Evolutionary conservation across 768 basidiomycete species (phyloP).

Genomic region (Nidularia sp.): DNA sequence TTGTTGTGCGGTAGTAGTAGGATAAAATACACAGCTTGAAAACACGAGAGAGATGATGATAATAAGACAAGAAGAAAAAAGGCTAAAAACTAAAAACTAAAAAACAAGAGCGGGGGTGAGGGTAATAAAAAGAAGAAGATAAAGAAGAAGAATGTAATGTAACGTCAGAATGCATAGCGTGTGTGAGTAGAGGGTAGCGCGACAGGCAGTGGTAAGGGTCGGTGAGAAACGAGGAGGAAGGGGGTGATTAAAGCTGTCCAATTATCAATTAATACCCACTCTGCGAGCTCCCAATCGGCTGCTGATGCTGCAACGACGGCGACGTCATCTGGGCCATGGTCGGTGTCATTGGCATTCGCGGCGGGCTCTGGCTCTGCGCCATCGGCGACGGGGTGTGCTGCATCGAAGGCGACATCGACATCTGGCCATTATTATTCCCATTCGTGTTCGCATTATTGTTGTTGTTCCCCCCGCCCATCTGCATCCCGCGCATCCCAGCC

Average conservation of each 20-base stretch:
- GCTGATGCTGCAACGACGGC: not conserved
- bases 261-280: not conserved
- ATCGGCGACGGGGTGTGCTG: not conserved
- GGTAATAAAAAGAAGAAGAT: too few species aligned
- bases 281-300: not conserved
- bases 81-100: too few species aligned
- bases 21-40: too few species aligned
- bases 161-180: too few species aligned
- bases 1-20: too few species aligned
- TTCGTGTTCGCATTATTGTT: not conserved
- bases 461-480: not conserved
- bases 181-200: not conserved
- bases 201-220: not conserved
- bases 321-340: not conserved
- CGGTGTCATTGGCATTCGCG: not conserved
- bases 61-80: too few species aligned
- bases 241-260: not conserved
- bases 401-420: not conserved
- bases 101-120: too few species aligned
- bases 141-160: too few species aligned
- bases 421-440: not conserved
- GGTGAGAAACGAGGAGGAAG: not conserved
- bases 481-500: conserved; percentile 14
- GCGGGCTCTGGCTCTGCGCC: too few species aligned
- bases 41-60: too few species aligned